Evolutionary conservation across 495 filamentous ascomycete species (phyloP), one percentile per base, ranked within the genome.

Genomic region (Penicillium arizonense): DNA sequence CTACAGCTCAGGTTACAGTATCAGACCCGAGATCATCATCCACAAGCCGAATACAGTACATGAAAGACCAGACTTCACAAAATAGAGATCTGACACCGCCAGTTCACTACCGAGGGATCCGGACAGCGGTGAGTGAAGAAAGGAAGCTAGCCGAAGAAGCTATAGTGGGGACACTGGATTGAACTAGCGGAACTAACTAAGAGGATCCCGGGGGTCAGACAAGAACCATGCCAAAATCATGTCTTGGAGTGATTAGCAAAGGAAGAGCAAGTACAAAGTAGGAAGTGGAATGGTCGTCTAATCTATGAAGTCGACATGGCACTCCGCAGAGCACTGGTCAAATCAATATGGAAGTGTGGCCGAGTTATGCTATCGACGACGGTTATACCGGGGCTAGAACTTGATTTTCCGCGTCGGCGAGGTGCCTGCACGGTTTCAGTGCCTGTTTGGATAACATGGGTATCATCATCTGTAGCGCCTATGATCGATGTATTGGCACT

Each of bases 271-370:
- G 3, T 39, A 12, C 35, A 43, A 13, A 30, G 33, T 32, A 11
- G 3, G 6, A 42, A 16, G 18, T 13, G 36, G 7, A 11, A 20
- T 38, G 2, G 16, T 5, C 35, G 13, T 4, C 14, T 44, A 21
- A 5, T 20, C 20, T 26, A 55, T 16, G 53, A 81, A 57, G 89
- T 95, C 20, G 82, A 79, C 56, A 97, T 79, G 20, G 90, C 91
- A 68, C 88, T 91, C 68, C 93, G 85, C 64, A 96, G 61, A 26
- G 92, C 92, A 61, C 88, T 92, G 11, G 90, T 95, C 16, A 97
- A 68, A 66, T 97, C 92, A 47, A 93, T 81, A 59, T 96, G 93
- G 80, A 97, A 96, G 50, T 95, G 79, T 42, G 93, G 92, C 58
- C 88, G 74, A 67, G 91, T 90, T 30, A 95, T 72, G 23, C 92